A percentile compares a stretch with the other conserved stretches of the same genome.
Evolutionary conservation across 1,139 yeast species (phyloP).

Genomic region (Arxiozyma slooffiae): DNA sequence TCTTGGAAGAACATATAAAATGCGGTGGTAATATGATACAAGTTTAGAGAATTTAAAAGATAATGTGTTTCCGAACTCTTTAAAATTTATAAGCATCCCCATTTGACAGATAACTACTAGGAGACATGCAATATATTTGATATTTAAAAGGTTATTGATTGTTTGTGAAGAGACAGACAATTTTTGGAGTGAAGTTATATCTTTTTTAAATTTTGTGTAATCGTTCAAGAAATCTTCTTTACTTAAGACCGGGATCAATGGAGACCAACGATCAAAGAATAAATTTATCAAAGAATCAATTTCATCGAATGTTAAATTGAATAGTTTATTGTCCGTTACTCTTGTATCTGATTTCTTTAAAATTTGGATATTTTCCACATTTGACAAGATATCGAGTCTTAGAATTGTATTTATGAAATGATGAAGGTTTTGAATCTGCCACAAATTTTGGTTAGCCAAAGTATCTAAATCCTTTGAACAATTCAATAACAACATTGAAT

Average conservation of each 20-base stretch:
- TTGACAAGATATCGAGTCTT: conserved; percentile 15
- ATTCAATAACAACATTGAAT: conserved; percentile 20
- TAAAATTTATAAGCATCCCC: conserved; percentile 37
- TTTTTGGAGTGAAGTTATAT: conserved; percentile 30
- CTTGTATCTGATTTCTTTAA: background rate
- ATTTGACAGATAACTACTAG: conserved; percentile 49
- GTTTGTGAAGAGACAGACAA: background rate
- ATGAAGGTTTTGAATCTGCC: conserved; percentile 24
- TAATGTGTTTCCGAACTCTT: conserved; percentile 15
- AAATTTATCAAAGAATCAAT: conserved; percentile 29
- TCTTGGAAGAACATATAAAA: conserved; percentile 42
- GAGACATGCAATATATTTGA: conserved; percentile 45
- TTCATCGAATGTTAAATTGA: conserved; percentile 15
- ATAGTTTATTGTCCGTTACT: background rate
- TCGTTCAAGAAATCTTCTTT: conserved; percentile 48
- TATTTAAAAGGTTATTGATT: conserved; percentile 23
- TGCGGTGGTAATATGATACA: conserved; percentile 40
- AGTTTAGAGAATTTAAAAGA: conserved; percentile 6
- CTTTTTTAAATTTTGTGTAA: conserved; percentile 31
- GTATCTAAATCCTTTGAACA: conserved; percentile 8
- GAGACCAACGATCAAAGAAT: conserved; percentile 76
- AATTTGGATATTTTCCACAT: background rate
- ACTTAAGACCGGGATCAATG: conserved; percentile 58
- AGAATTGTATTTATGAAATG: conserved; percentile 18
- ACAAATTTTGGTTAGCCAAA: conserved; percentile 16